Evolutionary conservation across 1,284 basidiomycete genomes (phyloP), one percentile per base, ranked within the genome.

Genomic region (Heliocybe sulcata): DNA sequence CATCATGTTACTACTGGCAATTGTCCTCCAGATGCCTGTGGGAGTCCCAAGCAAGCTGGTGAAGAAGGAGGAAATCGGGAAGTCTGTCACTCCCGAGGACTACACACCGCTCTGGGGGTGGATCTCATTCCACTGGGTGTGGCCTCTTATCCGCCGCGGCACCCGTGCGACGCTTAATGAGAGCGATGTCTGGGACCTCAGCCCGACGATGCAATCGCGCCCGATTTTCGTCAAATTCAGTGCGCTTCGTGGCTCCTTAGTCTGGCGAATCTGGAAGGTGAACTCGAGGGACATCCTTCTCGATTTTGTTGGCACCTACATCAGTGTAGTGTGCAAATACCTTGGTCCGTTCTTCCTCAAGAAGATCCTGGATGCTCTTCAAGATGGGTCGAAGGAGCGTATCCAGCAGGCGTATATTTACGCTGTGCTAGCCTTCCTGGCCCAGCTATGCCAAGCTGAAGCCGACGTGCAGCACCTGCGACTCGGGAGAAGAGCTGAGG

Each of bases 101-200:
- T 84, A 85, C 59, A 87, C 87, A 2, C 77, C 83, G 0, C 73
- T 94, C 0, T 85, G 79, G 70, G 77, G 81, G 3, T 93, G 91
- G 87, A 70, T 88, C n/a, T 83, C 86, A 0, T 94, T 94, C 70
- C 70, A 65, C 26, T 94, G 92, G 92, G 75, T 94, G 48, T 77
- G 79, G 57, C 82, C 84, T 0, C 73, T 93, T 22, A 77, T 94
- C 56, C 64, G 70, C 53, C 72, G 67, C 25, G 89, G 89, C 12
- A 76, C 79, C 14, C 61, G 75, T 53, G 74, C 72, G 8, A 88
- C 85, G 11, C 71, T 93, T 20, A 76, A 85, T 56, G 84, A 89
- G 57, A 68, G 72, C 0, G 89, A 92, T 61, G 79, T 94, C 0
- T 92, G 88, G 77, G 61, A 70, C 1, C 72, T 94, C 23, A 88